Conservation (phyloP, 495 filamentous ascomycete species). For the Pseudevernia furfuracea region DNA sequence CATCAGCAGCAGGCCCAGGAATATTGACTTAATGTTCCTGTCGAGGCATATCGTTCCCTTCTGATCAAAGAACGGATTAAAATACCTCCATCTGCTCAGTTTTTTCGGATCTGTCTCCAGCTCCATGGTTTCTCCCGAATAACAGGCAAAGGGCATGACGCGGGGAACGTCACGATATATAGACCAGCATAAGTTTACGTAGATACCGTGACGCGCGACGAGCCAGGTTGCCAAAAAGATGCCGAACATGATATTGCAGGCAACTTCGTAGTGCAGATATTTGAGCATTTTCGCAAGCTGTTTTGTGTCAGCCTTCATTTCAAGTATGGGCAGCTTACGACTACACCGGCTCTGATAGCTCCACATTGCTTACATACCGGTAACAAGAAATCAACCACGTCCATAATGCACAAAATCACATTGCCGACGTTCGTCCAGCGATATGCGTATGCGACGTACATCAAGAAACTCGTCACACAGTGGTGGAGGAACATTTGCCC, state of each 20-base stretch:
- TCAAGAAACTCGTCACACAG: conserved; percentile 74
- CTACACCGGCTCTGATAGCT: background rate
- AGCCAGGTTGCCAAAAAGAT: conserved; percentile 85
- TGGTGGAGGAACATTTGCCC: conserved; percentile 95
- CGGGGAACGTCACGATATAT: conserved; percentile 62
- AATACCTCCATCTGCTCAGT: conserved; percentile 49
- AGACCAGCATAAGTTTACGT: conserved; percentile 68
- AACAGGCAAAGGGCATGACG: conserved; percentile 63
- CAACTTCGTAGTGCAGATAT: conserved; percentile 64
- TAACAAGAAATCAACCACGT: conserved; percentile 80
- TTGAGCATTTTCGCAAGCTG: conserved; percentile 93
- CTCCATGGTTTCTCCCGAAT: conserved; percentile 45
- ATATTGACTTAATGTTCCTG: conserved; percentile 59
- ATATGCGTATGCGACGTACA: conserved; percentile 74
- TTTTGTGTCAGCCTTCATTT: background rate
- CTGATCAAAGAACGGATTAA: conserved; percentile 61
- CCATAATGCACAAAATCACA: conserved; percentile 86
- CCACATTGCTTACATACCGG: conserved; percentile 50
- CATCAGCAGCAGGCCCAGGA: conserved; percentile 65
- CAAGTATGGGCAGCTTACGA: background rate
- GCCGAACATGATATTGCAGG: conserved; percentile 80
- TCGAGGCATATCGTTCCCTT: conserved; percentile 72
- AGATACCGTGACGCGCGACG: conserved; percentile 72
- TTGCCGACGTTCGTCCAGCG: conserved; percentile 80
- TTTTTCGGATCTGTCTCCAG: conserved; percentile 31